These are phyloP conservation scores for Arabidopsis lyrata DNA, from an alignment of 441 rosid genomes.

Conservation along the genomic window DNA sequence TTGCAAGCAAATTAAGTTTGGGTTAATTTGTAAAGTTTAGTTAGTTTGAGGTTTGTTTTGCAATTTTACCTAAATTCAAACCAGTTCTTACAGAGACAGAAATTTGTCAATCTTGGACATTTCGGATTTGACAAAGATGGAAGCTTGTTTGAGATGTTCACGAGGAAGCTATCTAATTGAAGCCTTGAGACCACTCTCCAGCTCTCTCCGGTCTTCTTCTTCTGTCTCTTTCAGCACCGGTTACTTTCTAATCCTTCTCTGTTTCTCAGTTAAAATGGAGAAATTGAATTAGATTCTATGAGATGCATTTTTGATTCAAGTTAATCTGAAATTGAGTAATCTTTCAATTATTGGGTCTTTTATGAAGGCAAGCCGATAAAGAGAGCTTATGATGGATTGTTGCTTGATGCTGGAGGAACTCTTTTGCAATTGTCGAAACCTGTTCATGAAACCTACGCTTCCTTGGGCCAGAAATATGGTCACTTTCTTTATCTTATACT, in stretches of 20 bases:
- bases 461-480: constrained; percentile 84
- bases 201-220: constrained; percentile 47
- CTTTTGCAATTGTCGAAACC: constrained; percentile 79
- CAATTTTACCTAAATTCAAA: neutral
- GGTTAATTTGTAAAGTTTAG: neutral
- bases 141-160: constrained; percentile 59
- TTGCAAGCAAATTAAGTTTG: neutral
- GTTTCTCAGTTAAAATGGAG: neutral
- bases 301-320: constrained; percentile 23
- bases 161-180: constrained; percentile 49
- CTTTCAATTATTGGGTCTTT: neutral
- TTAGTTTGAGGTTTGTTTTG: neutral
- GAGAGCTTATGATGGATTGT: constrained; percentile 75
- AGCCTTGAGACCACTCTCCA: constrained; percentile 53
- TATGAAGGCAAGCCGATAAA: constrained; percentile 47
- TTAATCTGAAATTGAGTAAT: neutral
- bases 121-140: constrained; percentile 49
- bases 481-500: constrained; percentile 34
- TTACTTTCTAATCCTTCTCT: constrained; percentile 22
- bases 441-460: constrained; percentile 78
- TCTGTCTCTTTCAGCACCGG: constrained; percentile 36
- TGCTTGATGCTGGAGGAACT: constrained; percentile 93
- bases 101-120: neutral
- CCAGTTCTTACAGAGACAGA: neutral
- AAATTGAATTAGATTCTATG: constrained; percentile 10